phyloP scores from a whole-genome alignment of 1,139 yeast species.

The Pichia sp. region DNA sequence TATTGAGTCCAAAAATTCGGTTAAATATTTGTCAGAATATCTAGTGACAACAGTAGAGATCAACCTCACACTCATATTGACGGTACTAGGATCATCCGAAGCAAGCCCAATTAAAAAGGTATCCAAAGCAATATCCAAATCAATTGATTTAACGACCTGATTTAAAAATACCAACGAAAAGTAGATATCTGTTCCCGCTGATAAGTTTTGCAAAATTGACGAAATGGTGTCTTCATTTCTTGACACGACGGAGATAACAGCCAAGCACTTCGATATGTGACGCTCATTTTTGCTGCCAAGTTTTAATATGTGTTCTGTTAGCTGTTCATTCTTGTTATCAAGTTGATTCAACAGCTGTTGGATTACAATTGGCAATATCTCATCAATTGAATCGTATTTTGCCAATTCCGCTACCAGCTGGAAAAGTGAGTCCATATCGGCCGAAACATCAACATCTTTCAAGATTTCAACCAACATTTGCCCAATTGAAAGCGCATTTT shows the following conservation, averaged over 20 bases:
- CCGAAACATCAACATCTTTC: conserved; percentile 1
- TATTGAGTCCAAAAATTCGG: conserved; percentile 27
- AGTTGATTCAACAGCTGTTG: conserved; percentile 11
- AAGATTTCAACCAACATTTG: conserved; percentile 2
- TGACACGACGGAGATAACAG: conserved; percentile 33
- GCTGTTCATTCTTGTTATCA: conserved; percentile 1
- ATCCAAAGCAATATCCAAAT: conserved; percentile 25
- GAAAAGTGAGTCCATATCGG: conserved; percentile 8
- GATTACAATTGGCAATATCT: conserved; percentile 13
- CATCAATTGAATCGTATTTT: conserved; percentile 12
- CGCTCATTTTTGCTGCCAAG: conserved; percentile 16
- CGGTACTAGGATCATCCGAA: conserved; percentile 31
- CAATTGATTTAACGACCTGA: conserved; percentile 32
- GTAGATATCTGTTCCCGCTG: conserved; percentile 21
- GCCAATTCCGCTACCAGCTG: conserved; percentile 4
- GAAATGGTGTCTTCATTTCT: conserved; percentile 27
- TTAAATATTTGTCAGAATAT: conserved; percentile 30
- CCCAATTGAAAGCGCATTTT: background rate
- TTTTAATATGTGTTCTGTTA: conserved; percentile 9
- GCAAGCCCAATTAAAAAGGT: conserved; percentile 28
- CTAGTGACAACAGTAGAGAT: conserved; percentile 42
- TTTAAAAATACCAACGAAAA: conserved; percentile 37
- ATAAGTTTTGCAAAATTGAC: conserved; percentile 28
- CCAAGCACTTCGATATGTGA: conserved; percentile 30
- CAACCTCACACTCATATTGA: conserved; percentile 42